phyloP scores from a whole-genome alignment of 805 yeast genomes.

The Zygoascus flipseniorum region DNA sequence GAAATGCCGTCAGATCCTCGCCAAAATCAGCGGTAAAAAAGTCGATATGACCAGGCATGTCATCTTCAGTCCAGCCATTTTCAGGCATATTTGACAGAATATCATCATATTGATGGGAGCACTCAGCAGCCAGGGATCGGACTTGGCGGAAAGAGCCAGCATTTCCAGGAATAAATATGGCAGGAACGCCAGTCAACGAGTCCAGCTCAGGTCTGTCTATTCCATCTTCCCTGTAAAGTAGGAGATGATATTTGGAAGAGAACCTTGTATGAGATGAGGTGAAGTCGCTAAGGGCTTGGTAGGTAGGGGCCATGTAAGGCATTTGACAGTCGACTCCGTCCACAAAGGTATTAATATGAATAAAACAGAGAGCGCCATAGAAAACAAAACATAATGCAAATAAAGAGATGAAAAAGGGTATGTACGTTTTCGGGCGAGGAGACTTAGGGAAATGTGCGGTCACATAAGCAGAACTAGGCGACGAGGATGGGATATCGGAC shows the following conservation, averaged over 20 bases:
- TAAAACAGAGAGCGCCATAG: background rate
- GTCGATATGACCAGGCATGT: slow-evolving; percentile 41
- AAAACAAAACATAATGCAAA: background rate
- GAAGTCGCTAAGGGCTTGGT: slow-evolving; percentile 65
- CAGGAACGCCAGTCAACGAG: slow-evolving; percentile 69
- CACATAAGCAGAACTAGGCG: background rate
- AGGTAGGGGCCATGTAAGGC: slow-evolving; percentile 77
- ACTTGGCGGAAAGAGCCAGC: slow-evolving; percentile 87
- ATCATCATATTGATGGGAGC: slow-evolving; percentile 46
- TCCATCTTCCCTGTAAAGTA: slow-evolving; percentile 74
- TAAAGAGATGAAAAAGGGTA: background rate
- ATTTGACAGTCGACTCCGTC: slow-evolving; percentile 41
- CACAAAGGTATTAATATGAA: background rate
- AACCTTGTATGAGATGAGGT: slow-evolving; percentile 59
- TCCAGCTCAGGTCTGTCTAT: slow-evolving; percentile 15
- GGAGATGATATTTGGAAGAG: slow-evolving; percentile 74
- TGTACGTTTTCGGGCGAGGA: background rate
- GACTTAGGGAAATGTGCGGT: background rate
- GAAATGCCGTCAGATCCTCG: slow-evolving; percentile 93
- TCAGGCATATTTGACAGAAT: background rate
- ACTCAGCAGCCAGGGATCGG: slow-evolving; percentile 75
- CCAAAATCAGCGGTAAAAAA: slow-evolving; percentile 90
- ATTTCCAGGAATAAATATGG: slow-evolving; percentile 84
- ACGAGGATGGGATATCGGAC: background rate
- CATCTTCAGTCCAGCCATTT: background rate